Conservation (phyloP, 495 filamentous ascomycete genomes). For the Xylaria curta region DNA sequence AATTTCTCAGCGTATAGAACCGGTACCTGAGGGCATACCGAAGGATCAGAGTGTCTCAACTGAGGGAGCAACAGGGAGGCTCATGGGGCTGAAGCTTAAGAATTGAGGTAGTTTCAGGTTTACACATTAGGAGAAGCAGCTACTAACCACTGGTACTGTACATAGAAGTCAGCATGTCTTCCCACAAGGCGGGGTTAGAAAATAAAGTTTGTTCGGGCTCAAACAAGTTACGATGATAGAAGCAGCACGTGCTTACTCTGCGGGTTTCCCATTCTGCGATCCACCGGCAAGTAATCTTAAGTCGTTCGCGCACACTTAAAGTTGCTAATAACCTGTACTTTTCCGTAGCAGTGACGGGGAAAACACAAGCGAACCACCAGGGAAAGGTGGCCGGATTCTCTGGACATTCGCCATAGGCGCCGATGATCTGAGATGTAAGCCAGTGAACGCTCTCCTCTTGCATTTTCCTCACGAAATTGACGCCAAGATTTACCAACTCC, state of each 20-base stretch:
- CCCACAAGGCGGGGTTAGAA: background rate
- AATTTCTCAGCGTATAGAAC: constrained; percentile 8
- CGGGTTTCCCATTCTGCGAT: constrained; percentile 73
- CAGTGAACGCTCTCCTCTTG: constrained; percentile 70
- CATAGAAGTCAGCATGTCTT: background rate
- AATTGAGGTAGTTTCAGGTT: background rate
- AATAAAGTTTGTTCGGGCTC: background rate
- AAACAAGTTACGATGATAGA: background rate
- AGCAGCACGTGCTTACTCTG: constrained; percentile 63
- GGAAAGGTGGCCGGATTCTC: constrained; percentile 78
- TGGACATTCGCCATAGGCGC: constrained; percentile 79
- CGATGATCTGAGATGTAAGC: constrained; percentile 71
- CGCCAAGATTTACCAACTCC: constrained; percentile 67
- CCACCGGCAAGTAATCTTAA: constrained; percentile 82
- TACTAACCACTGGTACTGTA: constrained; percentile 20
- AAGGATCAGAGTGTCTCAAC: background rate
- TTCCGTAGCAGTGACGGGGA: constrained; percentile 77
- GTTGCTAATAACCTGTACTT: constrained; percentile 77
- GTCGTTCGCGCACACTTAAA: constrained; percentile 75
- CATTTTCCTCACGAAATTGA: constrained; percentile 71
- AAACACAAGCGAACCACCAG: constrained; percentile 87
- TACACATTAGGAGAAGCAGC: background rate
- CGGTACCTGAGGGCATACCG: background rate
- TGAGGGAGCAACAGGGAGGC: background rate
- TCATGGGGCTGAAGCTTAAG: background rate